These are phyloP conservation scores for Aquilaria malaccensis DNA, from an alignment of 345 rosid genomes.

Conservation along the genomic window DNA sequence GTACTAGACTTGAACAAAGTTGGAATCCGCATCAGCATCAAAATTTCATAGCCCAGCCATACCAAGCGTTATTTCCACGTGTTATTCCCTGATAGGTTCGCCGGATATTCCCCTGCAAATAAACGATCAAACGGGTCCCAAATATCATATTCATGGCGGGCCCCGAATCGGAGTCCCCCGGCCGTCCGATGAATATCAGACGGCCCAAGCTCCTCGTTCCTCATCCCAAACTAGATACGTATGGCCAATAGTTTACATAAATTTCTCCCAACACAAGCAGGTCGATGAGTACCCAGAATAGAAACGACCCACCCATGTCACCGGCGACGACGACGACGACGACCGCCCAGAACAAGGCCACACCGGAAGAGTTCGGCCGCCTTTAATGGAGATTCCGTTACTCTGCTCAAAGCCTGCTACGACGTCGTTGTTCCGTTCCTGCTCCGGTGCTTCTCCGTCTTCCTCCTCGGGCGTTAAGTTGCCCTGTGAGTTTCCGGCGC, in stretches of 20 bases:
- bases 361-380: not conserved
- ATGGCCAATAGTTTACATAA: not conserved
- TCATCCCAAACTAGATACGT: not conserved
- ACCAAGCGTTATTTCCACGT: conserved; percentile 8
- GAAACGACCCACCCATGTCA: not conserved
- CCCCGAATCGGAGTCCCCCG: not conserved
- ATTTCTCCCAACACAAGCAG: too few relatives aligned
- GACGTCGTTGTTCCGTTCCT: conserved; percentile 26
- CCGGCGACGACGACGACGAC: not conserved
- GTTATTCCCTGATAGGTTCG: not conserved
- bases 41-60: not conserved
- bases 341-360: not conserved
- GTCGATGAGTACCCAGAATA: too few relatives aligned
- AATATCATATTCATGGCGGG: not conserved
- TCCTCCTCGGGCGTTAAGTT: conserved; percentile 10
- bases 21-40: too few relatives aligned
- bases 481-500: conserved; percentile 20
- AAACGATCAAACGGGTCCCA: not conserved
- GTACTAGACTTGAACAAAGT: too few relatives aligned
- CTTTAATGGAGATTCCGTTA: conserved; percentile 41
- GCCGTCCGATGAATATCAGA: not conserved
- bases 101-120: not conserved
- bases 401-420: conserved; percentile 23
- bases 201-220: not conserved
- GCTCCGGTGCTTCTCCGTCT: conserved; percentile 13